phyloP scores from a whole-genome alignment of 352 stramenopile genomes.

The Pythium scleroteichum region DNA sequence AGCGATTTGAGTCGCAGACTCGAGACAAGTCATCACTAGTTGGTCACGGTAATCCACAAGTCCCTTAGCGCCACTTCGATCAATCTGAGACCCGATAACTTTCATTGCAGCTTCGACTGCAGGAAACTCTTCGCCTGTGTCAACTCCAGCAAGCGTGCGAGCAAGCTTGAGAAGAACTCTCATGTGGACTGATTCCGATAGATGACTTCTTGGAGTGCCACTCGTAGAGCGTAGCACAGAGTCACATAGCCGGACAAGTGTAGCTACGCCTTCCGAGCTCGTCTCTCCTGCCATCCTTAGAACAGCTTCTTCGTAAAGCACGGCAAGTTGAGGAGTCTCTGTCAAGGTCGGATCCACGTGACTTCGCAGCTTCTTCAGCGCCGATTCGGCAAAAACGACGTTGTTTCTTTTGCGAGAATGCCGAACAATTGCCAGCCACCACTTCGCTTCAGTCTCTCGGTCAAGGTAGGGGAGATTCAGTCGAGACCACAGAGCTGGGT shows the following conservation, averaged over 20 bases:
- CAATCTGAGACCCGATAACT: slow-evolving; percentile 16
- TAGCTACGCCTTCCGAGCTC: slow-evolving; percentile 64
- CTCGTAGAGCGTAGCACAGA: slow-evolving; percentile 12
- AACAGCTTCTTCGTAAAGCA: slow-evolving; percentile 28
- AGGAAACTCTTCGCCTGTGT: slow-evolving; percentile 25
- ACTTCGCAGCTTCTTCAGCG: slow-evolving; percentile 10
- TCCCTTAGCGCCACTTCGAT: neutral
- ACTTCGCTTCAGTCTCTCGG: neutral
- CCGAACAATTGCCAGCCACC: slow-evolving; percentile 13
- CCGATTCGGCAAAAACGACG: slow-evolving; percentile 8
- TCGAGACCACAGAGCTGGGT: slow-evolving; percentile 16
- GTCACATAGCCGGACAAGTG: slow-evolving; percentile 20
- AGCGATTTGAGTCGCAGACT: slow-evolving; percentile 35
- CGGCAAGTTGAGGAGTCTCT: slow-evolving; percentile 30
- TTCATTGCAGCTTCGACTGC: slow-evolving; percentile 23
- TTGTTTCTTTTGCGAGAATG: slow-evolving; percentile 25
- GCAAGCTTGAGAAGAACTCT: slow-evolving; percentile 18
- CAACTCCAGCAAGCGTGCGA: slow-evolving; percentile 18
- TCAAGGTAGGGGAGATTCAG: neutral
- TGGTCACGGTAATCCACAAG: slow-evolving; percentile 23
- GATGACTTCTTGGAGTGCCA: neutral
- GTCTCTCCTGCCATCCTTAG: slow-evolving; percentile 47
- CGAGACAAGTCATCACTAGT: slow-evolving; percentile 25
- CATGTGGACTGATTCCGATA: slow-evolving; percentile 13
- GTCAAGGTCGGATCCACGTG: neutral